These are phyloP conservation scores for Pleurotus pulmonarius DNA, from an alignment of 768 basidiomycete genomes.

Conservation along the genomic window DNA sequence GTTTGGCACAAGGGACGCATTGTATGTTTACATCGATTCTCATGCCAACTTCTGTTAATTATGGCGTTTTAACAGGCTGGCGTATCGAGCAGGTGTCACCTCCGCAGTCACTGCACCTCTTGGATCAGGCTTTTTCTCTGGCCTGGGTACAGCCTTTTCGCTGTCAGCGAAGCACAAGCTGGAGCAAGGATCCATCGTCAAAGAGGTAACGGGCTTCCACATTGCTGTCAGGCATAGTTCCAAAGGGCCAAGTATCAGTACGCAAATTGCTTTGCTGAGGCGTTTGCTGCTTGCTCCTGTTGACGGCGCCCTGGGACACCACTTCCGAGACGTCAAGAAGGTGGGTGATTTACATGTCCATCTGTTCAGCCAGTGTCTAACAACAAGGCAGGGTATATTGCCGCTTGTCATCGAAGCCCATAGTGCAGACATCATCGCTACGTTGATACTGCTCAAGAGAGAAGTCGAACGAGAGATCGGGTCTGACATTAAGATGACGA, in stretches of 20 bases:
- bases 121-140: slow-evolving; percentile 49
- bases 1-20: slow-evolving; percentile 64
- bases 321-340: slow-evolving; percentile 42
- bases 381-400: slow-evolving; percentile 48
- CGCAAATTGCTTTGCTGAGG: slow-evolving; percentile 75
- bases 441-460: slow-evolving; percentile 64
- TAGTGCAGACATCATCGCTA: slow-evolving; percentile 81
- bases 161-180: slow-evolving; percentile 57
- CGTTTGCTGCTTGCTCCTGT: slow-evolving; percentile 49
- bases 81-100: slow-evolving; percentile 71
- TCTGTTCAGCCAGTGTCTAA: not conserved
- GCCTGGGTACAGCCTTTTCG: slow-evolving; percentile 66
- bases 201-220: slow-evolving; percentile 65
- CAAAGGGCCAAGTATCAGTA: slow-evolving; percentile 59
- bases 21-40: slow-evolving; percentile 41
- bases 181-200: slow-evolving; percentile 57
- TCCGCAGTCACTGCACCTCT: slow-evolving; percentile 61
- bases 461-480: slow-evolving; percentile 50
- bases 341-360: slow-evolving; percentile 21
- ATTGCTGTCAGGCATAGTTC: slow-evolving; percentile 51
- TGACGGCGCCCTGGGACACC: slow-evolving; percentile 33
- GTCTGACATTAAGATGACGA: slow-evolving; percentile 49
- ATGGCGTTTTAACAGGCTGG: slow-evolving; percentile 39
- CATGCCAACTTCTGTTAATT: not conserved
- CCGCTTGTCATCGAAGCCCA: slow-evolving; percentile 73